Evolutionary conservation across 2,329 filamentous ascomycete genomes (phyloP).

Genomic region (Ophiostoma fasciatum): DNA sequence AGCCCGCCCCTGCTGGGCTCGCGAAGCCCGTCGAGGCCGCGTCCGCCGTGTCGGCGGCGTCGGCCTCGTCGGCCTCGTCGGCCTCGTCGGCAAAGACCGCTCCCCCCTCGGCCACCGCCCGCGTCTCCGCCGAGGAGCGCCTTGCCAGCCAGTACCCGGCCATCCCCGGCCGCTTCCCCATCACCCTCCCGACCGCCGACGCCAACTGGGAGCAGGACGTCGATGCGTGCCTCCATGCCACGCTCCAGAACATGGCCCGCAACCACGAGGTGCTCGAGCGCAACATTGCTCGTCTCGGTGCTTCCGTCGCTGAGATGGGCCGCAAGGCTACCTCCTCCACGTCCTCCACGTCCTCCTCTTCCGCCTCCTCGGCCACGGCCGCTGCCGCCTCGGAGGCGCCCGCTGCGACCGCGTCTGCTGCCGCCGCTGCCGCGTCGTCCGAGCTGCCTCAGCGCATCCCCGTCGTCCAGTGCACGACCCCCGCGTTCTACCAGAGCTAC

Average conservation of each 20-base stretch:
- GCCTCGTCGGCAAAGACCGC: too few species aligned
- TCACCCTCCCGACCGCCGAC: neutral
- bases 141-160: conserved; percentile 1
- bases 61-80: too few species aligned
- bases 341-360: neutral
- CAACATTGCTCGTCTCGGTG: conserved; percentile 10
- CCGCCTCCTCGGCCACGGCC: too few species aligned
- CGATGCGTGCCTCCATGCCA: conserved; percentile 5
- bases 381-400: too few species aligned
- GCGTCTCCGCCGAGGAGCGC: conserved; percentile 1
- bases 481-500: too few species aligned
- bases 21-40: too few species aligned
- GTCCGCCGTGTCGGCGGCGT: too few species aligned
- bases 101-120: too few species aligned
- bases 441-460: too few species aligned
- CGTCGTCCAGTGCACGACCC: too few species aligned
- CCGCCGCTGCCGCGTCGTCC: too few species aligned
- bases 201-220: conserved; percentile 1
- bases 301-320: conserved; percentile 9
- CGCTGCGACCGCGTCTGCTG: too few species aligned
- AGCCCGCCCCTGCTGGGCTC: conserved; percentile 11
- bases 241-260: conserved; percentile 11
- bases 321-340: neutral
- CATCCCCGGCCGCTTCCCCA: conserved; percentile 7
- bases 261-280: conserved; percentile 13